Conservation (phyloP, 179 eudicot genomes). For the Camellia oleifera region DNA sequence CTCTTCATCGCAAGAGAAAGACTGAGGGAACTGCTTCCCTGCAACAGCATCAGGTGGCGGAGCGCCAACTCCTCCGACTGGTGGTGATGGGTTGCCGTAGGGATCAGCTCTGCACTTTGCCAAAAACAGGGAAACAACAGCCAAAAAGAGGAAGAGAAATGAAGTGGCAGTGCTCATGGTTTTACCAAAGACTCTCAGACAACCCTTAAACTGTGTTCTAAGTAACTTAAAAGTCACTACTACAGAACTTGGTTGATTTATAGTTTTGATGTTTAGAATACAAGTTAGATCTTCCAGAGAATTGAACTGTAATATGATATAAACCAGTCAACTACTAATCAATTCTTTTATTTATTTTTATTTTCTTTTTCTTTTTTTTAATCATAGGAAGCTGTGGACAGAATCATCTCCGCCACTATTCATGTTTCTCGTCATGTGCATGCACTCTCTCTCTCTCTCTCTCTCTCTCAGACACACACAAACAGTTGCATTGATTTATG, state of each 20-base stretch:
- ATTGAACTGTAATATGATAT: not conserved
- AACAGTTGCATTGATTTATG: too few species aligned
- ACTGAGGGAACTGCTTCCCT: slow-evolving; percentile 9
- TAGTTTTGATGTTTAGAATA: not conserved
- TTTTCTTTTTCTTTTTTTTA: not conserved
- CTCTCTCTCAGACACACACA: not conserved
- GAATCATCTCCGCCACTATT: slow-evolving; percentile 19
- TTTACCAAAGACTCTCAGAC: not conserved
- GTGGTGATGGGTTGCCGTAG: slow-evolving; percentile 5
- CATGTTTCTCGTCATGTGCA: slow-evolving; percentile 8
- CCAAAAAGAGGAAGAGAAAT: slow-evolving; percentile 7
- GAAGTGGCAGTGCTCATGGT: not conserved
- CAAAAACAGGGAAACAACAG: not conserved
- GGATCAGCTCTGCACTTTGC: not conserved
- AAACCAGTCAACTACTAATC: slow-evolving; percentile 8
- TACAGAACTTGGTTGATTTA: not conserved
- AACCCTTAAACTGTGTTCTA: not conserved
- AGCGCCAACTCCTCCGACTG: not conserved
- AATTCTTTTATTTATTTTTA: not conserved
- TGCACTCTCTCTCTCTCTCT: not conserved
- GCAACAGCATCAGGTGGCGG: not conserved
- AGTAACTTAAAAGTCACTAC: not conserved
- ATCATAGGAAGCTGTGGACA: not conserved
- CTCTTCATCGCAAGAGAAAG: not conserved
- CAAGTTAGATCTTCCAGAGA: not conserved